Percentiles rank a stretch among this genome's conserved stretches.
phyloP scores from a whole-genome alignment of 768 basidiomycete species.

The Tephrocybe sp. region DNA sequence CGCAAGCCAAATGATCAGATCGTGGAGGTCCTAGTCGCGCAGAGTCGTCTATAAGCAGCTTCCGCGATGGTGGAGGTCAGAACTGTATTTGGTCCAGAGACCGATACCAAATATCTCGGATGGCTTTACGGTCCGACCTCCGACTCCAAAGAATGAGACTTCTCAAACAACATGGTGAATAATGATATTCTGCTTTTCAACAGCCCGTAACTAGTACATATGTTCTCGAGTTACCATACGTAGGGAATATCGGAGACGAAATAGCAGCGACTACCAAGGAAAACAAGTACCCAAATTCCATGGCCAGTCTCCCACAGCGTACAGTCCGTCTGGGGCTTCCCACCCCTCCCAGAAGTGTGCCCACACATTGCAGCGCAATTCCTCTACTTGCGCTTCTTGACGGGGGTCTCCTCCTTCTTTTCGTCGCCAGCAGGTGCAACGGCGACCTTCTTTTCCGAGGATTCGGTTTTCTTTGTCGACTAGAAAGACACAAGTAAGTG shows the following conservation, averaged over 20 bases:
- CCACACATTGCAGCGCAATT: neutral
- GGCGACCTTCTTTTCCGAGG: constrained; percentile 61
- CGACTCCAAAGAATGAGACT: neutral
- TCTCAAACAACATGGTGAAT: neutral
- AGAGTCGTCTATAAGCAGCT: neutral
- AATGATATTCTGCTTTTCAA: constrained; percentile 13
- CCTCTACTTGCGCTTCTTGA: constrained; percentile 69
- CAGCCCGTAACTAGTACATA: constrained; percentile 17
- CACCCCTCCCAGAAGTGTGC: constrained; percentile 17
- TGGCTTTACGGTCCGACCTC: neutral
- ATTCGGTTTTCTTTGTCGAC: constrained; percentile 80
- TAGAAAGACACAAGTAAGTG: constrained; percentile 24
- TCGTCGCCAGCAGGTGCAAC: constrained; percentile 68
- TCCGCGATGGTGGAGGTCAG: constrained; percentile 8
- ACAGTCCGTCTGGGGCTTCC: constrained; percentile 15
- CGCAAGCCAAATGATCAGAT: neutral
- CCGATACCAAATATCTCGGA: constrained; percentile 13
- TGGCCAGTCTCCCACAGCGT: constrained; percentile 13
- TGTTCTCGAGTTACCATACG: constrained; percentile 16
- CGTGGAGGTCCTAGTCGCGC: constrained; percentile 5
- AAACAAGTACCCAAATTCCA: constrained; percentile 8
- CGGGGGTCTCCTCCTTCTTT: constrained; percentile 64
- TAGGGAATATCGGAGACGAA: constrained; percentile 14
- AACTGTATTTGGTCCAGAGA: constrained; percentile 13
- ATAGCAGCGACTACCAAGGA: constrained; percentile 16